Evolutionary conservation across 768 basidiomycete species (phyloP), one percentile per base, ranked within the genome.

Genomic region (Podaxis sp.): DNA sequence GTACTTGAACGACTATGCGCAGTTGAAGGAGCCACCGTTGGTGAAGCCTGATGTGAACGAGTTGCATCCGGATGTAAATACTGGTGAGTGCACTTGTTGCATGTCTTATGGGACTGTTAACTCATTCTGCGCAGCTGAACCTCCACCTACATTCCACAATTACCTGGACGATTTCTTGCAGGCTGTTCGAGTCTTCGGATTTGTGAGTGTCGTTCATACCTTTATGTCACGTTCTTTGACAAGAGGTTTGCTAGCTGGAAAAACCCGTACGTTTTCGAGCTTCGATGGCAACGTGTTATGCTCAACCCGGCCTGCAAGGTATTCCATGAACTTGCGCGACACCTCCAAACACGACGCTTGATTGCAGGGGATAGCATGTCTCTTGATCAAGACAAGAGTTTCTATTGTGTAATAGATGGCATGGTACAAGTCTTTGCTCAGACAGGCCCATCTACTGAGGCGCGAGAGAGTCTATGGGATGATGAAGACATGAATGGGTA

Each of bases 391-490:
- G 92, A 98, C 77, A 93, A 93, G 69, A 95, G 89, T 66, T 99
- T 99, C 76, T 99, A 98, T 75, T 98, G 95, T 72, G 96, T 99
- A 37, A 90, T 99, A 36, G 97, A 99, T 73, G 97, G 97, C n/a
- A 90, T 84, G 64, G 96, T 96, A 13, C 94, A 99, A 70, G 94
- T 99, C 11, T 97, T 85, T 72, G 93, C 93, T 15, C 84, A 86
- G 63, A 87, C 88, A 0, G 87, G 85, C 4, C 82, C 84, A 65
- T 76, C 77, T 12, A 70, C 77, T 11, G 79, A 81, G 33, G 74
- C 73, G 3, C 78, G 76, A 56, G 82, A 82, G 59, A 84, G 84
- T 46, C 75, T 83, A 12, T 92, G 89, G 87, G 92, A 93, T 41
- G 86, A 88, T 58, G 91, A 93, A 69, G 88, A 92, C 57, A 91